Conservation (phyloP, 2,329 filamentous ascomycete genomes). For the Venturia pyrina region DNA sequence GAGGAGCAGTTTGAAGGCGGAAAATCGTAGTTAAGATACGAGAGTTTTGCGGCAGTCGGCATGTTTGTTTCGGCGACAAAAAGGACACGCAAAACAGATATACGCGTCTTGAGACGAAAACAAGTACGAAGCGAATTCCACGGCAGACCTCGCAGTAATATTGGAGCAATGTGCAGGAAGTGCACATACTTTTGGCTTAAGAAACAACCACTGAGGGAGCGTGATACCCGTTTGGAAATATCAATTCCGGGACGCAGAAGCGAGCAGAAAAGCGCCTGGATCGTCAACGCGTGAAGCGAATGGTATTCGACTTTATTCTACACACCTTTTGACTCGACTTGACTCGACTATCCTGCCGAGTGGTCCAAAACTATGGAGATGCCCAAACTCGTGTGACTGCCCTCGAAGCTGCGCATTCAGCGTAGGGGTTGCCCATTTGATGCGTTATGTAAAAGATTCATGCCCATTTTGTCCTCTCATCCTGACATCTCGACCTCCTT, state of each 20-base stretch:
- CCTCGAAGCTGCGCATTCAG: background rate
- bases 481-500: constrained; percentile 24
- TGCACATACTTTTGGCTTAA: background rate
- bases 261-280: background rate
- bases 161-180: background rate
- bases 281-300: constrained; percentile 1
- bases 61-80: background rate
- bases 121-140: background rate
- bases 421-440: background rate
- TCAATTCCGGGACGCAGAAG: background rate
- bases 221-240: too few species aligned
- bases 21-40: too few species aligned
- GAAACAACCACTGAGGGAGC: too few species aligned
- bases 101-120: background rate
- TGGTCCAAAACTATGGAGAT: background rate
- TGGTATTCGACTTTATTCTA: background rate
- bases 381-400: background rate
- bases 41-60: background rate
- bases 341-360: background rate
- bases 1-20: background rate
- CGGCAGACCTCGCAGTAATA: background rate
- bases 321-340: constrained; percentile 5
- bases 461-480: constrained; percentile 1
- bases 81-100: background rate
- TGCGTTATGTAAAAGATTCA: background rate